Evolutionary conservation across 2,329 filamentous ascomycete genomes (phyloP), one percentile per base, ranked within the genome.

Genomic region (Ploettnerulaceae sp.): DNA sequence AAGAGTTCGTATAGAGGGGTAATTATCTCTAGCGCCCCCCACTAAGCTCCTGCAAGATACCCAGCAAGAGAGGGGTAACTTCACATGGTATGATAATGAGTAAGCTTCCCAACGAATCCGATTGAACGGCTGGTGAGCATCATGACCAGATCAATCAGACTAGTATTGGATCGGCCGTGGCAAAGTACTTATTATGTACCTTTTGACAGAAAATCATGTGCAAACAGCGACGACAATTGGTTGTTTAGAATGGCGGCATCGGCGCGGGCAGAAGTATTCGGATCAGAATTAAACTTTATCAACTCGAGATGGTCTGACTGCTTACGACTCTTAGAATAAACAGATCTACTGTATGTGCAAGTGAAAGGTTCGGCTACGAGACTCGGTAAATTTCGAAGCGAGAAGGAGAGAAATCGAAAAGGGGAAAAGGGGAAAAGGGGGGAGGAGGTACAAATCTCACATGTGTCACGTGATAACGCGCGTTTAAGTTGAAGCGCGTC

Each of bases 1-100:
- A 45, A 38, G 31, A 47, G 45, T 39, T 49, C n/a, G 21, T 44
- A 32, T 51, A 52, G 53, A 54, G 55, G 55, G 55, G 55, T 55
- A 55, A 51, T 43, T 54, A n/a, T n/a, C 28, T 47, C 47, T 47
- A 47, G 48, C 31, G 14, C 36, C 50, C 34, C 45, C 45, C n/a
- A 43, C 47, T 35, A 49, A 34, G 7, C 7, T 20, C 14, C 37
- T 45, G 45, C 38, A 51, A 25, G 32, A 41, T 34, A 46, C 44
- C 48, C 41, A 53, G 46, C 28, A 35, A 7, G 22, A 24, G 20
- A n/a, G n/a, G n/a, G 17, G 31, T 29, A 35, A 12, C 21, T 37
- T 32, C 41, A 22, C 21, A 22, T 45, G 32, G 35, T 40, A 33
- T n/a, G 24, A 9, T 18, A 34, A 21, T 48, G 39, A 45, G 37